phyloP scores from a whole-genome alignment of 164 flowering plant genomes.

The Annona cherimola region DNA sequence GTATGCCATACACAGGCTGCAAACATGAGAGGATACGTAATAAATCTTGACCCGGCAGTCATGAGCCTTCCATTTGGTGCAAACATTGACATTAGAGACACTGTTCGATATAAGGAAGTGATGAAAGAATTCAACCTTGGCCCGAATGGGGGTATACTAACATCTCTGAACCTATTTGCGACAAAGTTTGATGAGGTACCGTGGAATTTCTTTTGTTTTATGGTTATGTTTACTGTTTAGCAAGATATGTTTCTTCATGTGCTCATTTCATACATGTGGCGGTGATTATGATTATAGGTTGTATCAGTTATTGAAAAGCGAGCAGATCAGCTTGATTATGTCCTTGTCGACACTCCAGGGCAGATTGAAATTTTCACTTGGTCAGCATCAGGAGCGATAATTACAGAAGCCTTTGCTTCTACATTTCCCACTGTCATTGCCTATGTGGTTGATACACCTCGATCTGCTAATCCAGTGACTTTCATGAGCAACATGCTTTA shows the following conservation, averaged over 20 bases:
- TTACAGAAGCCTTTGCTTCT: slow-evolving; percentile 96
- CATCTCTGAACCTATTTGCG: slow-evolving; percentile 86
- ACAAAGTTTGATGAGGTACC: slow-evolving; percentile 94
- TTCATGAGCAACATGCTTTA: slow-evolving; percentile 99
- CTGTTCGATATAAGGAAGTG: slow-evolving; percentile 86
- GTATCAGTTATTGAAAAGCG: slow-evolving; percentile 70
- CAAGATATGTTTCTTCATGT: background rate
- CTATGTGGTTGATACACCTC: slow-evolving; percentile 93
- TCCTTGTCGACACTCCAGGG: slow-evolving; percentile 95
- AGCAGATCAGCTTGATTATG: slow-evolving; percentile 95
- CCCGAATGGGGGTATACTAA: slow-evolving; percentile 91
- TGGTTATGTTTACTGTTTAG: background rate
- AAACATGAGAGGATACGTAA: slow-evolving; percentile 67
- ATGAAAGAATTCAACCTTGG: slow-evolving; percentile 97
- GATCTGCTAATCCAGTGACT: slow-evolving; percentile 70
- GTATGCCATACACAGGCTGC: slow-evolving; percentile 74
- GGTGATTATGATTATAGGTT: slow-evolving; percentile 49
- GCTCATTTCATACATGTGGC: background rate
- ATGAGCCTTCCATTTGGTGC: slow-evolving; percentile 87
- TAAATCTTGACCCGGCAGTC: slow-evolving; percentile 93
- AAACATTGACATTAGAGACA: slow-evolving; percentile 91
- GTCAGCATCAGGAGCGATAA: slow-evolving; percentile 97
- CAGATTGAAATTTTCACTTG: slow-evolving; percentile 98
- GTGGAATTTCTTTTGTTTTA: background rate
- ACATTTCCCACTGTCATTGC: slow-evolving; percentile 87